Base-by-base conservation (phyloP, 164 flowering plant species). In the Magnolia officinalis region DNA sequence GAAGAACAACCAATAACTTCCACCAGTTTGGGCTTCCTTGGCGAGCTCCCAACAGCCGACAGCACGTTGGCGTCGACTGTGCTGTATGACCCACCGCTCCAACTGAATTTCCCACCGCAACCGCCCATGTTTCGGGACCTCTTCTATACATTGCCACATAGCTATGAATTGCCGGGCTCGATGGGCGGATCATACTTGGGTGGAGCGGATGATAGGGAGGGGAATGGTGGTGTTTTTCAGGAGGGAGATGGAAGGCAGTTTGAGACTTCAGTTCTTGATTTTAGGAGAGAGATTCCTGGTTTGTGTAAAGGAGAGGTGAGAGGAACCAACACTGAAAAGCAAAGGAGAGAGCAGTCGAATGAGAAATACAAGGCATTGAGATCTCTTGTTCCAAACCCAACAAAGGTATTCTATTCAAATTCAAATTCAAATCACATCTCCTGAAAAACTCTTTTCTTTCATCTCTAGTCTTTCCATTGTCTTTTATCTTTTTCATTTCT, bases 321-420 rank as follows among this genome's bases (percentile, higher is more conserved):
- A 71, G 80, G 79, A 20, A 72, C 83, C 19, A 87, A 88, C 50
- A 91, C 96, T 37, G 99, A 96, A 81, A 84, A 82, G 66, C 88
- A 94, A 18, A 87, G 98, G 85, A 89, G 99, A 80, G 85, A 82
- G 31, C 91, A 90, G 14, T 70, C 94, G 80, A 90, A 86, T 75
- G 88, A 77, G 55, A 91, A 87, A 79, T 96, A 24, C 72, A 20
- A 75, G 16, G 90, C 88, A 23, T 81, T 96, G 81, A 85, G 76
- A 80, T 72, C 45, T 23, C 80, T 96, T 73, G 81, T 94, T 80
- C 97, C 98, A 4, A 89, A 81, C 76, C 97, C 98, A 29, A 83
- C 89, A 61, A 96, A 94, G 97, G 99, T 96, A 82, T 31, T 45
- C 18, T 4, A 14, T 50, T 19, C 49, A 45, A 24, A 8, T 50